Base-by-base conservation (phyloP, 176 grass and related monocot species). In the Puya raimondii region DNA sequence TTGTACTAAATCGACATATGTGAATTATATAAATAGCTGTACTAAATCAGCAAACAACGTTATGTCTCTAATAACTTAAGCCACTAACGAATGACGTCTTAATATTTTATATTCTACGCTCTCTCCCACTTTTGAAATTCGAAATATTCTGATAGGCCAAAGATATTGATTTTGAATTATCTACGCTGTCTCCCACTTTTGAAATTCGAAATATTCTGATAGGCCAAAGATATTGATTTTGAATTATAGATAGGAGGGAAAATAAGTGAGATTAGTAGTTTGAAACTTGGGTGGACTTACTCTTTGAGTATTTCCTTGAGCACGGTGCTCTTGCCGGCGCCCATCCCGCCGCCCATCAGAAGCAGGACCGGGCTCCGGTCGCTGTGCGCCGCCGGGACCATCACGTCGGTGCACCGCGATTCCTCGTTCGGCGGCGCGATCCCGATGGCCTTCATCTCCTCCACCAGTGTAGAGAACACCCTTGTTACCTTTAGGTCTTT, bases 321-420 rank as follows among this genome's bases (percentile, higher is more conserved):
- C 29, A 91, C 85, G 18, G 94, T 99, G 87, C 94, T 99, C 82
- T 99, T 99, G 80, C 89, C 94, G 23, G 89, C 90, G 7, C 89
- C 94, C 94, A 99, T 99, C 70, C 94, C 94, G 14, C 94, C 94
- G 53, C 94, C 94, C 94, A 93, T 99, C 9, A 99, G 78, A n/a
- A 99, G 82, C 21, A 93, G 89, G 10, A 99, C 94, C 0, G 89
- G 89, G 82, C 94, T 99, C 69, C 94, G 87, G 61, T 84, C 67
- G 11, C 84, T 53, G 63, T 70, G 90, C 20, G 94, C 89, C 1
- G 72, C 87, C 8, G 94, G 94, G 23, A 99, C 82, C 94, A 99
- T 84, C 72, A 93, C 84, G 25, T 90, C 89, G 20, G 59, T 88
- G 78, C 71, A 71, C 33, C 65, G 58, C 29, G 63, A 70, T 14